Conservation (phyloP, 306 rosid genomes). For the Cicer pinnatifidum region DNA sequence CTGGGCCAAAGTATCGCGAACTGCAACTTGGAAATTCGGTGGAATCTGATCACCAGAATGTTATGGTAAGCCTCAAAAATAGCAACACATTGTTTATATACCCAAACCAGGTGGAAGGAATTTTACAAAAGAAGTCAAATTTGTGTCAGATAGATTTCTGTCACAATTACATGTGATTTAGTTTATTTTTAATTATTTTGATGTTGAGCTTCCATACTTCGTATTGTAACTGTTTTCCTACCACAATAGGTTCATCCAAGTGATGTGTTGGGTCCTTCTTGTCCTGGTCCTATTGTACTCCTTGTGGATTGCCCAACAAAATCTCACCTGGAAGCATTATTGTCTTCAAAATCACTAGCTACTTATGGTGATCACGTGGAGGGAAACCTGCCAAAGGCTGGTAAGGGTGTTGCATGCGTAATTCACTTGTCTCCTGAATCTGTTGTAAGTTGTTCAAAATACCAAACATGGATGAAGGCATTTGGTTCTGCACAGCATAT, state of each 20-base stretch:
- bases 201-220: conserved; percentile 34
- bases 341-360: conserved; percentile 61
- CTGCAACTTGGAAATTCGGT: conserved; percentile 86
- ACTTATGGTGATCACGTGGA: conserved; percentile 58
- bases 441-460: conserved; percentile 56
- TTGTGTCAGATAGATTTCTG: conserved; percentile 21
- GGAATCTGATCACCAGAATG: conserved; percentile 70
- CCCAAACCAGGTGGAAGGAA: conserved; percentile 26
- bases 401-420: conserved; percentile 66
- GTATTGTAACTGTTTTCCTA: conserved; percentile 38
- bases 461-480: conserved; percentile 87
- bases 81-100: conserved; percentile 1
- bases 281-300: conserved; percentile 93
- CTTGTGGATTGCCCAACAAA: conserved; percentile 91
- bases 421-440: conserved; percentile 88
- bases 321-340: conserved; percentile 72
- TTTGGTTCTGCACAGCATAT: conserved; percentile 82
- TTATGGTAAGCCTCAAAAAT: conserved; percentile 63
- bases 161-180: conserved; percentile 33
- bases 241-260: conserved; percentile 79
- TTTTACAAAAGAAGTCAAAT: conserved; percentile 10
- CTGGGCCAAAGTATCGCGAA: conserved; percentile 82
- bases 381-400: conserved; percentile 51
- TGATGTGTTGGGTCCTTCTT: conserved; percentile 89
- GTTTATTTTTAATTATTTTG: conserved; percentile 34